Conservation (phyloP, 176 grass and related monocot genomes). For the Juncus inflexus region DNA sequence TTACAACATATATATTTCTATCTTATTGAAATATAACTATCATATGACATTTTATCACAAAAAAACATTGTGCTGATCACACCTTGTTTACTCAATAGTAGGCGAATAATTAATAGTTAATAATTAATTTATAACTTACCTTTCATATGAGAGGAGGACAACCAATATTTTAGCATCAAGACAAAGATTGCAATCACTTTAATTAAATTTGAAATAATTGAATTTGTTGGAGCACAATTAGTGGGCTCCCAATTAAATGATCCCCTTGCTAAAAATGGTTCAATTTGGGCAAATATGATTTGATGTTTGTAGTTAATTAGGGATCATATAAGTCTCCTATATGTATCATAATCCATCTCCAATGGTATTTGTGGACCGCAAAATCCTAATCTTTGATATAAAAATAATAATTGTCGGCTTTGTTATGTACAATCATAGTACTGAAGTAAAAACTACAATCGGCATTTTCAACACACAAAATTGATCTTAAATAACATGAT, state of each 20-base stretch:
- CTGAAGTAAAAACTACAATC: no score
- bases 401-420: no score
- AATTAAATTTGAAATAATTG: constrained; percentile 5
- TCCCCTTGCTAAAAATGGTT: constrained; percentile 17
- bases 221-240: neutral
- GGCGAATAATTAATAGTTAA: constrained; percentile 10
- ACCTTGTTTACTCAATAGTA: constrained; percentile 17
- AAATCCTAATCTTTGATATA: no score
- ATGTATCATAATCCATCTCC: no score
- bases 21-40: constrained; percentile 6
- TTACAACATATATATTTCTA: constrained; percentile 12
- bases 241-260: constrained; percentile 11
- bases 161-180: constrained; percentile 15
- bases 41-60: no score
- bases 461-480: no score
- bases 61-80: constrained; percentile 7
- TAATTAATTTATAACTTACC: constrained; percentile 18
- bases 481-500: no score
- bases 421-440: no score
- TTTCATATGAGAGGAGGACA: constrained; percentile 21
- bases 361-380: no score
- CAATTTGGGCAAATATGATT: constrained; percentile 21
- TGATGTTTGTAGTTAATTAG: neutral
- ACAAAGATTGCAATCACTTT: constrained; percentile 27
- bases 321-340: no score